A percentile compares a stretch with the other conserved stretches of the same genome.
Conservation (phyloP, 208 protist species). For the Angomonas deanei region DNA sequence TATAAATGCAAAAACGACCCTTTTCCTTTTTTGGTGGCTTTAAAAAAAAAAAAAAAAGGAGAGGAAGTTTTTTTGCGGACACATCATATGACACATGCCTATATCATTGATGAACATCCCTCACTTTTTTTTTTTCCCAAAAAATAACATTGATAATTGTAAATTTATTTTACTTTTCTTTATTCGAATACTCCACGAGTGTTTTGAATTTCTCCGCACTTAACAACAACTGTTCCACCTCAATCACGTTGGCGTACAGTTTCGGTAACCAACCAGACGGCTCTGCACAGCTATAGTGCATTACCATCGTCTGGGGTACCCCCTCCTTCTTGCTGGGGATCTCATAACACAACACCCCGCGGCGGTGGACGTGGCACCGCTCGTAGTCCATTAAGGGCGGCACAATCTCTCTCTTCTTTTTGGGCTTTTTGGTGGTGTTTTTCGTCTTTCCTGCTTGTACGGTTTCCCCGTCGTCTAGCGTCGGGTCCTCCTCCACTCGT, state of each 20-base stretch:
- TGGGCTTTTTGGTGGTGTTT: too few species aligned
- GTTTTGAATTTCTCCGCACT: background rate
- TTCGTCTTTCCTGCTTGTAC: too few species aligned
- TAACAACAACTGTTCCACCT: background rate
- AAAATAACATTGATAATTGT: too few species aligned
- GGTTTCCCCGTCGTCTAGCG: too few species aligned
- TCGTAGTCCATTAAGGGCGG: slow-evolving; percentile 17
- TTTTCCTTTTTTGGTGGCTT: background rate
- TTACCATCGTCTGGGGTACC: background rate
- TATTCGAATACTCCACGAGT: background rate
- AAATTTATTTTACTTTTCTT: too few species aligned
- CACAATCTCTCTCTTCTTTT: slow-evolving; percentile 10
- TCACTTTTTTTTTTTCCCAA: too few species aligned
- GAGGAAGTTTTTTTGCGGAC: too few species aligned
- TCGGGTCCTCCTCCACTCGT: slow-evolving; percentile 26
- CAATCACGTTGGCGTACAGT: slow-evolving; percentile 5
- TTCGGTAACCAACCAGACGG: slow-evolving; percentile 22
- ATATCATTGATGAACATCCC: too few species aligned
- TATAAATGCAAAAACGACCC: background rate
- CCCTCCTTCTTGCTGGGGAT: too few species aligned
- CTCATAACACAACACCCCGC: slow-evolving; percentile 23
- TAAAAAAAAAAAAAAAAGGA: background rate
- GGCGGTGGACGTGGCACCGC: slow-evolving; percentile 19
- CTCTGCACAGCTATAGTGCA: slow-evolving; percentile 5
- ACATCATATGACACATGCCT: too few species aligned